Evolutionary conservation across 129 eudicot species (phyloP).

Genomic region (Artemisia annua): DNA sequence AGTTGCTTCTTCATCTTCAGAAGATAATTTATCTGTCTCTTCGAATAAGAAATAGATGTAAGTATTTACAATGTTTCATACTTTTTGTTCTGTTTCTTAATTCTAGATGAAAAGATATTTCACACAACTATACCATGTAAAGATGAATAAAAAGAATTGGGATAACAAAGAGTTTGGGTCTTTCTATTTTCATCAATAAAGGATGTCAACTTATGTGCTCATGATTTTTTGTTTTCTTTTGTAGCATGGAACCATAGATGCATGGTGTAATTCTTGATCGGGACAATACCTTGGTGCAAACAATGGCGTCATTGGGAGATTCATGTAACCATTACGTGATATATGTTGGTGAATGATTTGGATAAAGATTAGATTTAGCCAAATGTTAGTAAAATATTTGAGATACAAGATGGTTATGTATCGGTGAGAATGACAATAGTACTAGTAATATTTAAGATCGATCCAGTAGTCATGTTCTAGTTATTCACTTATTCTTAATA

Average conservation of each 20-base stretch:
- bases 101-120: too few species aligned
- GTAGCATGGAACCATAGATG: not conserved
- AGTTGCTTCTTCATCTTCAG: slow-evolving; percentile 23
- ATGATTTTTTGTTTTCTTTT: not conserved
- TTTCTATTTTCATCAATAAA: not conserved
- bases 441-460: too few species aligned
- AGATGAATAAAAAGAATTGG: not conserved
- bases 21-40: slow-evolving; percentile 10
- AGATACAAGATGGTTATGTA: slow-evolving; percentile 11
- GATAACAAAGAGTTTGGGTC: too few species aligned
- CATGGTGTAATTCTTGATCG: not conserved
- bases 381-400: not conserved
- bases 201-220: not conserved
- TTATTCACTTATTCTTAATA: too few species aligned
- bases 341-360: slow-evolving; percentile 8
- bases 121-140: too few species aligned
- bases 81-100: not conserved
- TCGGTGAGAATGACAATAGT: not conserved
- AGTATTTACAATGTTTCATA: not conserved
- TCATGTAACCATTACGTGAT: not conserved
- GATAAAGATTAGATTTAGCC: not conserved
- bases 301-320: slow-evolving; percentile 3
- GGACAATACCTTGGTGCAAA: slow-evolving; percentile 25
- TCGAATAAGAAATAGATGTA: slow-evolving; percentile 27
- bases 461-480: too few species aligned